Evolutionary conservation across 2,329 filamentous ascomycete species (phyloP).

Genomic region (Penicillium sp.): DNA sequence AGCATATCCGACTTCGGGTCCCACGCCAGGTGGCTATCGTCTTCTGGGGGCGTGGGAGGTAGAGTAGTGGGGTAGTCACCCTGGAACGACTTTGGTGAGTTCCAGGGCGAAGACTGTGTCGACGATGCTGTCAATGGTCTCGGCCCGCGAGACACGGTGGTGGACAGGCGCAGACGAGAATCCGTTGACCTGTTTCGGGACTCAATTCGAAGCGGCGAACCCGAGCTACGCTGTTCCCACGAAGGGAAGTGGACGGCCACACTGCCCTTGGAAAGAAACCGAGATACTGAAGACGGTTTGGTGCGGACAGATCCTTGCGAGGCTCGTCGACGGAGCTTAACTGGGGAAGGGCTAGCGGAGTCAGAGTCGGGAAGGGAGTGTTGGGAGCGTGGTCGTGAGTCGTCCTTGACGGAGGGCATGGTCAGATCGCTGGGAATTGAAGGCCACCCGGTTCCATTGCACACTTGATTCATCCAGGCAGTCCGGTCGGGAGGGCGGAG

Average conservation of each 20-base stretch:
- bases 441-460: conserved; percentile 33
- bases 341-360: conserved; percentile 17
- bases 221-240: conserved; percentile 50
- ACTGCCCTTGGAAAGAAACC: conserved; percentile 37
- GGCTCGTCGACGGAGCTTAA: conserved; percentile 35
- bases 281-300: conserved; percentile 36
- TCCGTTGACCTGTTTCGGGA: conserved; percentile 29
- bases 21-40: conserved; percentile 41
- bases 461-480: conserved; percentile 35
- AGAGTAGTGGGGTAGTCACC: conserved; percentile 36
- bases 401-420: conserved; percentile 29
- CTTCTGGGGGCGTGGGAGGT: conserved; percentile 45
- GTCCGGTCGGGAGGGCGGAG: conserved; percentile 15
- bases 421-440: conserved; percentile 25
- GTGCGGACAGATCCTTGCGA: conserved; percentile 38
- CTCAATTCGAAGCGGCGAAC: conserved; percentile 24
- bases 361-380: conserved; percentile 14
- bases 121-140: conserved; percentile 28
- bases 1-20: conserved; percentile 33
- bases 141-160: conserved; percentile 36
- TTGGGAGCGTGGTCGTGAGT: conserved; percentile 24
- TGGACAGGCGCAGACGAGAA: conserved; percentile 31
- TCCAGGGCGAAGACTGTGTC: conserved; percentile 34
- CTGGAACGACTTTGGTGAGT: conserved; percentile 19
- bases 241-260: conserved; percentile 52